A percentile compares a stretch with the other conserved stretches of the same genome.
Evolutionary conservation across 2,329 filamentous ascomycete genomes (phyloP).

Genomic region (Alternaria angustiovoidea): DNA sequence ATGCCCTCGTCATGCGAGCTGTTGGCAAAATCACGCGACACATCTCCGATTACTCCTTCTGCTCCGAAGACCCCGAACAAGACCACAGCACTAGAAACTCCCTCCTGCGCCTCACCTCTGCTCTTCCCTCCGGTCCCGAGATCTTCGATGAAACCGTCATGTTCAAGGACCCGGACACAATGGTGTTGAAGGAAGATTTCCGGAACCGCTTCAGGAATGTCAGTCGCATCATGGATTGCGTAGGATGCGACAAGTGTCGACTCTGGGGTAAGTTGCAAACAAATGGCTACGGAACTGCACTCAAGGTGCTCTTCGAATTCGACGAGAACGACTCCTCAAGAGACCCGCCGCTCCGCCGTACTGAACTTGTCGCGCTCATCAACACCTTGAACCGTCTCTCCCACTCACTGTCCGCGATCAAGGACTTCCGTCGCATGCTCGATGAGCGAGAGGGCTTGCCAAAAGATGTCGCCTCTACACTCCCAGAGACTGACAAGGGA

Average conservation of each 20-base stretch:
- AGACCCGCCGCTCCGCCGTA: constrained; percentile 79
- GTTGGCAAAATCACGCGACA: constrained; percentile 88
- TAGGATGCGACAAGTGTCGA: constrained; percentile 97
- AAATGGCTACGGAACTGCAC: constrained; percentile 88
- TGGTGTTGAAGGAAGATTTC: constrained; percentile 94
- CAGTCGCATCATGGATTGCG: constrained; percentile 96
- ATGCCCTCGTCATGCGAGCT: constrained; percentile 90
- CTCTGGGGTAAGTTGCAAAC: constrained; percentile 98
- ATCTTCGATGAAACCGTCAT: constrained; percentile 96
- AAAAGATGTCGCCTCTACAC: constrained; percentile 23
- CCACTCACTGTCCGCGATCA: constrained; percentile 77
- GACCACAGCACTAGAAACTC: constrained; percentile 82
- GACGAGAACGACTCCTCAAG: constrained; percentile 71
- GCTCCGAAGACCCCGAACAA: constrained; percentile 81
- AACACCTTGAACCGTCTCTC: constrained; percentile 92
- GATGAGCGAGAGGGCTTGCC: constrained; percentile 50
- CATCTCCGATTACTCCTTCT: constrained; percentile 87
- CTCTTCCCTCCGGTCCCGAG: constrained; percentile 70
- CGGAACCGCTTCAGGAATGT: constrained; percentile 97
- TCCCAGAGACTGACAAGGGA: constrained; percentile 35
- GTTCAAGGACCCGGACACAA: constrained; percentile 78
- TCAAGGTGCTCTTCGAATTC: constrained; percentile 96
- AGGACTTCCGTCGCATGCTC: constrained; percentile 70
- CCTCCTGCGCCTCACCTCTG: constrained; percentile 76
- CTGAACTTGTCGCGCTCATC: constrained; percentile 91